Conservation (phyloP, 768 basidiomycete species). For the Lyophyllum shimeji region DNA sequence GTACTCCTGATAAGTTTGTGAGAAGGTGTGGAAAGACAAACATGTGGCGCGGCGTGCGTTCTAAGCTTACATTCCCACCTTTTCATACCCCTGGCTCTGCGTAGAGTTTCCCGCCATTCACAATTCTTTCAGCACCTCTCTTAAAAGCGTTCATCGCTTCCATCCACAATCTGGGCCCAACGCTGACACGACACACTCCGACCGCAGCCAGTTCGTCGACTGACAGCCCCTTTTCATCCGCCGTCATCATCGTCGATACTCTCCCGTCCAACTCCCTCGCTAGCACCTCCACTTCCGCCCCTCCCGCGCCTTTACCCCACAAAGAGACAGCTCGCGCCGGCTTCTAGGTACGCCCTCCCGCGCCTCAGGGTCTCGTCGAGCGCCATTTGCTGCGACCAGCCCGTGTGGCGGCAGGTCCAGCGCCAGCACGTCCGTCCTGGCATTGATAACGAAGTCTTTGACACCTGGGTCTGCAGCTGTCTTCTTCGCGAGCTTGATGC, state of each 20-base stretch:
- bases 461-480: not conserved
- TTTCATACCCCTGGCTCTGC: too few relatives aligned
- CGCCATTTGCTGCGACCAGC: not conserved
- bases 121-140: not conserved
- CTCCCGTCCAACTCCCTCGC: not conserved
- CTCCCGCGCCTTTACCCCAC: slow-evolving; percentile 2
- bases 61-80: too few relatives aligned
- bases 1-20: too few relatives aligned
- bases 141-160: not conserved
- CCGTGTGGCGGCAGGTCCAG: not conserved
- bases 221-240: not conserved
- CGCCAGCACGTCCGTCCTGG: not conserved
- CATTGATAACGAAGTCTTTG: slow-evolving; percentile 3
- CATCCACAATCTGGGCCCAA: not conserved
- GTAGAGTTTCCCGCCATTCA: not conserved
- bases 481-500: slow-evolving; percentile 2
- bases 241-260: not conserved
- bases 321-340: slow-evolving; percentile 1
- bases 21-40: too few relatives aligned
- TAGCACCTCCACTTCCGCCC: not conserved
- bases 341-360: not conserved
- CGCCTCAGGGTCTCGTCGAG: not conserved
- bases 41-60: too few relatives aligned
- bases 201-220: not conserved
- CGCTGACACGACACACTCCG: slow-evolving; percentile 1